Percentiles rank a stretch among this genome's conserved stretches.
Evolutionary conservation across 371 early-diverging fungal genomes (phyloP).

Genomic region (Mycotypha africana): DNA sequence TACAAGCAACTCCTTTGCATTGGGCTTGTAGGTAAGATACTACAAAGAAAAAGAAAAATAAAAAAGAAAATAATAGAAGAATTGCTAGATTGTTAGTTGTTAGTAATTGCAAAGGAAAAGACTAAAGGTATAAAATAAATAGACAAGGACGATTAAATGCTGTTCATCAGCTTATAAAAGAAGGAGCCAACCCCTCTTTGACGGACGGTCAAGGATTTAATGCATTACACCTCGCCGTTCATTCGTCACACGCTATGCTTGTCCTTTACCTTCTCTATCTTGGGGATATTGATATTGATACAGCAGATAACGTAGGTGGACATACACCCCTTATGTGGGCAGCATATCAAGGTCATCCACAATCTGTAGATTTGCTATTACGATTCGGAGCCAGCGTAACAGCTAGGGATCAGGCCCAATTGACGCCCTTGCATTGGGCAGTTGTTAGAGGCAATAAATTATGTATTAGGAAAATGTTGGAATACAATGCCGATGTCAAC

Average conservation of each 20-base stretch:
- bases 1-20: constrained; percentile 82
- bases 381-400: constrained; percentile 64
- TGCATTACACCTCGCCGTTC: constrained; percentile 88
- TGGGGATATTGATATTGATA: constrained; percentile 73
- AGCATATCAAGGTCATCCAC: constrained; percentile 78
- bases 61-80: too few relatives aligned
- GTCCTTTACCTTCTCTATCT: constrained; percentile 63
- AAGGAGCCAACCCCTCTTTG: constrained; percentile 71
- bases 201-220: constrained; percentile 88
- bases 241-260: constrained; percentile 75
- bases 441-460: constrained; percentile 45
- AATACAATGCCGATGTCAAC: constrained; percentile 48
- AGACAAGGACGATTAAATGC: constrained; percentile 71
- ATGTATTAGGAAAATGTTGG: constrained; percentile 46
- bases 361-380: constrained; percentile 64
- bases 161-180: constrained; percentile 65
- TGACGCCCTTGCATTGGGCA: constrained; percentile 83
- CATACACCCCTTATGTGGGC: constrained; percentile 95
- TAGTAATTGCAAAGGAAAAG: background rate
- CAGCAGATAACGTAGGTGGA: constrained; percentile 63
- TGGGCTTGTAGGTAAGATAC: constrained; percentile 87
- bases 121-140: too few relatives aligned
- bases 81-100: background rate
- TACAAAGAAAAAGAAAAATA: too few relatives aligned
- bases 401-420: constrained; percentile 64